Base-by-base conservation (phyloP, 768 basidiomycete species). In the Phlebiopsis gigantea region DNA sequence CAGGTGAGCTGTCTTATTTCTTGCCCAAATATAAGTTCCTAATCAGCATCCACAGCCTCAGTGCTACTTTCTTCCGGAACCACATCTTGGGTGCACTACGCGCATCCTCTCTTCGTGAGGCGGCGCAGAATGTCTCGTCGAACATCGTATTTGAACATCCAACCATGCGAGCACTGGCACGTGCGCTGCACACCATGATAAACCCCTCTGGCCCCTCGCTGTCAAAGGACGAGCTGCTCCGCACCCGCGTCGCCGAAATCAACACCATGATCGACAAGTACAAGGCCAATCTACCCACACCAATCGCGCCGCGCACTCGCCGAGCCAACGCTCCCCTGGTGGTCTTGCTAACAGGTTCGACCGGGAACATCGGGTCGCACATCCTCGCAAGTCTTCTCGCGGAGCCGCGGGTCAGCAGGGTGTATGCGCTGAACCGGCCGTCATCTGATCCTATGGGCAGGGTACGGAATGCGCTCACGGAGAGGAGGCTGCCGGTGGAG, bases 1-100 rank as follows among this genome's bases (percentile, higher is more conserved):
- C 29, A 59, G 58, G 58, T 59, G 24, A 41, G 58, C 17, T 19
- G 2, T 22, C 24, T 47, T 39, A 12, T 51, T 10, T 45, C 10
- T 8, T 31, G 17, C 2, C 15, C 29, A 15, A 7, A 15, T 5
- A 21, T 47, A 14, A 8, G 48, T 29, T 5, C 25, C 48, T 29
- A 2, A 31, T 31, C 6, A 21, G 6, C 29, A 24, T 25, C 31
- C n/a, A 15, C 26, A 60, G 59, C 42, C 45, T 61, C n/a, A 56
- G 55, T 51, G 59, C 56, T 9, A 60, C 59, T 4, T 60, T 57
- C 49, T 30, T 60, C 21, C 55, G 59, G 19, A 60, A 60, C 51
- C 55, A 49, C 31, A 57, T 60, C 22, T 28, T 60, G 30, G 55
- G 55, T n/a, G 56, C 59, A 2, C 48, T 60, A 15, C 49, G 46